Percentiles rank a stretch among this genome's conserved stretches.
These are phyloP conservation scores for Fraxinus albicans DNA, from an alignment of 305 asterid genomes.

Conservation along the genomic window DNA sequence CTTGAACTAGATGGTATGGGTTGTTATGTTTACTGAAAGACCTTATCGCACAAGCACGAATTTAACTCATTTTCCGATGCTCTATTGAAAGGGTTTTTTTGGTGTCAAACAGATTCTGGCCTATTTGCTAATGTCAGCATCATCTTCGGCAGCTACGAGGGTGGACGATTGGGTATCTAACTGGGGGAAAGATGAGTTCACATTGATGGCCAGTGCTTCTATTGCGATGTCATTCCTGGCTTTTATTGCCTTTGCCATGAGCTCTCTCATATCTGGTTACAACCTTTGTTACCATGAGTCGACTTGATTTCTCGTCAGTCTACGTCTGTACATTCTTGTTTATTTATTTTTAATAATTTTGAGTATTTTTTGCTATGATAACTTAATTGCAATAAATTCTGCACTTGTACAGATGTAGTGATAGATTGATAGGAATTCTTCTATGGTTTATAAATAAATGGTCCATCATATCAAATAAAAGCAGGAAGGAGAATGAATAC, in stretches of 20 bases:
- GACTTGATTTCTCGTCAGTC: constrained; percentile 20
- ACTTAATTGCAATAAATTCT: background rate
- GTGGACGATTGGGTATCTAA: constrained; percentile 61
- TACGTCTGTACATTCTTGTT: background rate
- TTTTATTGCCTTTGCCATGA: constrained; percentile 53
- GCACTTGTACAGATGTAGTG: background rate
- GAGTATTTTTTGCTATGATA: background rate
- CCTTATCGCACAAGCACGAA: background rate
- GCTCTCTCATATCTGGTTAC: constrained; percentile 59
- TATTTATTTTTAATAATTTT: background rate
- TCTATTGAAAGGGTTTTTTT: background rate
- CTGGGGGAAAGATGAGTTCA: constrained; percentile 73
- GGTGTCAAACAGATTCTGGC: constrained; percentile 47
- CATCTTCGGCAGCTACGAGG: constrained; percentile 75
- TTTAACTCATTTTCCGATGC: background rate
- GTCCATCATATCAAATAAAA: background rate
- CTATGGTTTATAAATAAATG: background rate
- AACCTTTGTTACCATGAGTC: constrained; percentile 41
- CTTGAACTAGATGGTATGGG: background rate
- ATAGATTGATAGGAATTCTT: background rate
- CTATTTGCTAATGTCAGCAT: constrained; percentile 64
- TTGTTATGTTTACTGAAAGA: background rate
- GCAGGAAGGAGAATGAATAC: background rate
- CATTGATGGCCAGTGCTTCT: constrained; percentile 65
- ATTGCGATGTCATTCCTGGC: constrained; percentile 61